Evolutionary conservation across 352 stramenopile species (phyloP), one percentile per base, ranked within the genome.

Genomic region (Pythium oligandrum): DNA sequence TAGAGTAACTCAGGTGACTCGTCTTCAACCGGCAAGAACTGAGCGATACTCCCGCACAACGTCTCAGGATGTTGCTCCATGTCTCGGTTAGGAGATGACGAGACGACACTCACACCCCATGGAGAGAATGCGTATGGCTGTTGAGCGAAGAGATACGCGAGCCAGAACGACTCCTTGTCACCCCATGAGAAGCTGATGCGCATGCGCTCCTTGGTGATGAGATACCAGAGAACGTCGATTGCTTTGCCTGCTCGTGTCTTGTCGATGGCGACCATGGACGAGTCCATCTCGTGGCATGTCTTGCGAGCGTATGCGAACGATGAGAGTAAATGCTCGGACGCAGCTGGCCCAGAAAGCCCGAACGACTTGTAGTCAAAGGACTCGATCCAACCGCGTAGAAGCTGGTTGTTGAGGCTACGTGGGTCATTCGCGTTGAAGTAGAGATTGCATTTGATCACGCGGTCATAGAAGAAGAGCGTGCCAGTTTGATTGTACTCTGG

Each of bases 81-180:
- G 59, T 88, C 81, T 11, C 74, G 45, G 50, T 83, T 84, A 12
- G 78, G 35, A 0, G 60, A 58, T 1, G 66, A 63, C 3, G 77
- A 71, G 7, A 88, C 62, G 42, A 76, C 71, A 6, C 71, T 78
- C 17, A 78, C 71, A 0, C 76, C 73, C 71, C 70, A 87, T 1
- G 78, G 78, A 1, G 76, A 88, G 60, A 90, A 90, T 40, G 73
- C 70, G 48, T 88, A 92, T 9, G 64, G 38, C 1, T 48, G 51
- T 30, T 80, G 66, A 0, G 70, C 66, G n/a, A 90, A 72, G 55
- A 83, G 71, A 51, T 68, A 90, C 38, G 78, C 70, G n/a, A 92
- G 49, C 81, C 81, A 92, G 43, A 90, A 90, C 0, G 72, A 49
- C 43, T 92, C 81, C 51, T 90, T 89, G 63, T 88, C 78, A 6